Evolutionary conservation across 2,329 filamentous ascomycete genomes (phyloP).

Genomic region (Chrysosporium queenslandicum): DNA sequence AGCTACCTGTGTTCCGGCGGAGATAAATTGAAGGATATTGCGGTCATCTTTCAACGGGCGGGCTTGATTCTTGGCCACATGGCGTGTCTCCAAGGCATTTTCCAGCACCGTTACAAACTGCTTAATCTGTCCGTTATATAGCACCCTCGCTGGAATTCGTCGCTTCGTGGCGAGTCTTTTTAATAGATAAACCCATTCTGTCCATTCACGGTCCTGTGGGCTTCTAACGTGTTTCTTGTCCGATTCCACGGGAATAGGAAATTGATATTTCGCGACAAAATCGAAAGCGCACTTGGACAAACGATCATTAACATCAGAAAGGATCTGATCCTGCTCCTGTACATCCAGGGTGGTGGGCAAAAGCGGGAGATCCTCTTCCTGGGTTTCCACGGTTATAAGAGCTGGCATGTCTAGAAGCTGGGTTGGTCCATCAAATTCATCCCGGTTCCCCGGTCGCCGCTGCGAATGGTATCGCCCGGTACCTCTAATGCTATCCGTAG

Average conservation of each 20-base stretch:
- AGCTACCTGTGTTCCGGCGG: slow-evolving; percentile 75
- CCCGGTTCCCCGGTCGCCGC: slow-evolving; percentile 62
- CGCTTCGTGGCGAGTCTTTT: slow-evolving; percentile 79
- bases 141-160: slow-evolving; percentile 68
- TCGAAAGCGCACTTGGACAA: slow-evolving; percentile 79
- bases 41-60: slow-evolving; percentile 78
- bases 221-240: slow-evolving; percentile 69
- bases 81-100: slow-evolving; percentile 79
- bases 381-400: slow-evolving; percentile 59
- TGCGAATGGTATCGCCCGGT: slow-evolving; percentile 39
- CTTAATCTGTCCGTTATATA: slow-evolving; percentile 86
- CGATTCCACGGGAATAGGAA: slow-evolving; percentile 72
- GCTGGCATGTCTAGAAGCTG: slow-evolving; percentile 68
- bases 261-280: slow-evolving; percentile 84
- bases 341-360: slow-evolving; percentile 73
- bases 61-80: slow-evolving; percentile 73
- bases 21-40: slow-evolving; percentile 79
- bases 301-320: slow-evolving; percentile 71
- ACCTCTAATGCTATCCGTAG: slow-evolving; percentile 26
- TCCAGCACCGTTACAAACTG: slow-evolving; percentile 81
- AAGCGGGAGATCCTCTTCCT: slow-evolving; percentile 70
- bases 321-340: slow-evolving; percentile 73
- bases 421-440: slow-evolving; percentile 82
- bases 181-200: slow-evolving; percentile 80
- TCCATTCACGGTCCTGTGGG: slow-evolving; percentile 75